These are phyloP conservation scores for Barbatosphaeria neglecta DNA, from an alignment of 495 filamentous ascomycete species.

Conservation along the genomic window DNA sequence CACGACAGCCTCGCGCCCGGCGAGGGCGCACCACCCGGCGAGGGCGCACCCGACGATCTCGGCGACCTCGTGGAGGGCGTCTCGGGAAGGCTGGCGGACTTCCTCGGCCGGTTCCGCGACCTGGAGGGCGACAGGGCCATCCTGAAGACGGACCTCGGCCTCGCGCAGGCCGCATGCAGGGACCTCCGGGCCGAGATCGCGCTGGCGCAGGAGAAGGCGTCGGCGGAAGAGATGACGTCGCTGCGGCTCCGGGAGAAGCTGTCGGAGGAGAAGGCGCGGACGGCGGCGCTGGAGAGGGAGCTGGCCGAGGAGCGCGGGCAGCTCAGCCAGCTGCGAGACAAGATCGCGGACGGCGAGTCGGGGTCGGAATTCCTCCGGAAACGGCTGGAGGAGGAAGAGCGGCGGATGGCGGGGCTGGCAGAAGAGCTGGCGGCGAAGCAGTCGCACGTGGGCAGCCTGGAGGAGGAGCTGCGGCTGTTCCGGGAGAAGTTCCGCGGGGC, in stretches of 20 bases:
- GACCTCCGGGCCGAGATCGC: conserved; percentile 29
- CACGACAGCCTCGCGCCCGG: conserved; percentile 50
- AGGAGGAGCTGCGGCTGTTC: conserved; percentile 52
- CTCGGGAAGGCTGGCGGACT: conserved; percentile 46
- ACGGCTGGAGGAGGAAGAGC: conserved; percentile 58
- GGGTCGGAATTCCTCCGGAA: conserved; percentile 65
- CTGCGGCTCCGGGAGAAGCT: conserved; percentile 36
- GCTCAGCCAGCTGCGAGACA: conserved; percentile 50
- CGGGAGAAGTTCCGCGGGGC: conserved; percentile 42
- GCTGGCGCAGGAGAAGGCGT: conserved; percentile 34
- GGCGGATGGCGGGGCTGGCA: conserved; percentile 45
- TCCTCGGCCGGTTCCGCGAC: conserved; percentile 30
- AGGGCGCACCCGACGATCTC: conserved; percentile 44
- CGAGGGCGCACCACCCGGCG: conserved; percentile 43
- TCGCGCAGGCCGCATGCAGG: conserved; percentile 19
- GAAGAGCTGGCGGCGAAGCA: conserved; percentile 55
- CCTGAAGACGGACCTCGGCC: conserved; percentile 32
- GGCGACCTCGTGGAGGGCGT: conserved; percentile 50
- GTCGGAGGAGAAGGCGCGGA: conserved; percentile 46
- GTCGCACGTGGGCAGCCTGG: conserved; percentile 50
- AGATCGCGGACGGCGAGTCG: conserved; percentile 66
- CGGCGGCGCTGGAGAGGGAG: conserved; percentile 47
- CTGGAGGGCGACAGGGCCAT: conserved; percentile 31
- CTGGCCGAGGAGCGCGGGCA: conserved; percentile 55
- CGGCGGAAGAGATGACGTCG: conserved; percentile 27